Conservation (phyloP, 2,329 filamentous ascomycete genomes). For the Epicoccum sorghinum region DNA sequence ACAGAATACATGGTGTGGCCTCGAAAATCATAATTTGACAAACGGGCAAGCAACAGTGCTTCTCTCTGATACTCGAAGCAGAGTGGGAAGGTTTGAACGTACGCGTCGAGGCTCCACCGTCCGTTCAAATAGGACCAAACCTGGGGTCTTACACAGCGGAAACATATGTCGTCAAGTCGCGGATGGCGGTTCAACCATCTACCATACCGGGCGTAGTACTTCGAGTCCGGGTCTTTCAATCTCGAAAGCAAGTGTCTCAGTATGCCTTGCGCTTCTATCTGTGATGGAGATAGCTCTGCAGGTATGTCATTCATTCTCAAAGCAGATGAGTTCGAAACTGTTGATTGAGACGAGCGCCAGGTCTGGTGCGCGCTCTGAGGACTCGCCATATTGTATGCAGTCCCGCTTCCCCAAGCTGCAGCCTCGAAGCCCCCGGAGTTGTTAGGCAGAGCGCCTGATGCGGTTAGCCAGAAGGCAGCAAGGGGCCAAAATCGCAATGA, state of each 20-base stretch:
- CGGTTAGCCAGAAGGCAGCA: slow-evolving; percentile 12
- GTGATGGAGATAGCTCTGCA: slow-evolving; percentile 13
- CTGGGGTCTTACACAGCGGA: slow-evolving; percentile 28
- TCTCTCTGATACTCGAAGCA: no score
- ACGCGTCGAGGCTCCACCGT: slow-evolving; percentile 29
- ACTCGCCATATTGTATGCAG: slow-evolving; percentile 3
- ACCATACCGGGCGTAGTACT: slow-evolving; percentile 25
- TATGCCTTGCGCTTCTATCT: slow-evolving; percentile 33
- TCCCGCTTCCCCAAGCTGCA: not conserved
- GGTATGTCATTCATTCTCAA: slow-evolving; percentile 19
- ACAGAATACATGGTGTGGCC: no score
- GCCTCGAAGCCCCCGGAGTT: slow-evolving; percentile 1
- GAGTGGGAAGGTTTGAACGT: not conserved
- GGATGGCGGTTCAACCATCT: slow-evolving; percentile 29
- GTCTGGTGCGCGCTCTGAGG: not conserved
- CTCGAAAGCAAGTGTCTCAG: slow-evolving; percentile 27
- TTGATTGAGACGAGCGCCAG: not conserved
- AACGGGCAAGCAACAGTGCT: no score
- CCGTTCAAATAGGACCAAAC: slow-evolving; percentile 29
- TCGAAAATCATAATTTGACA: no score
- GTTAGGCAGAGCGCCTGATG: not conserved
- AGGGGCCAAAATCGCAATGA: slow-evolving; percentile 5
- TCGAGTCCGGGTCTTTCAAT: slow-evolving; percentile 23
- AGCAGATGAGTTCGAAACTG: not conserved
- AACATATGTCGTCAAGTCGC: slow-evolving; percentile 26